phyloP scores from a whole-genome alignment of 2,329 filamentous ascomycete genomes.

The Fusarium pilosicola region DNA sequence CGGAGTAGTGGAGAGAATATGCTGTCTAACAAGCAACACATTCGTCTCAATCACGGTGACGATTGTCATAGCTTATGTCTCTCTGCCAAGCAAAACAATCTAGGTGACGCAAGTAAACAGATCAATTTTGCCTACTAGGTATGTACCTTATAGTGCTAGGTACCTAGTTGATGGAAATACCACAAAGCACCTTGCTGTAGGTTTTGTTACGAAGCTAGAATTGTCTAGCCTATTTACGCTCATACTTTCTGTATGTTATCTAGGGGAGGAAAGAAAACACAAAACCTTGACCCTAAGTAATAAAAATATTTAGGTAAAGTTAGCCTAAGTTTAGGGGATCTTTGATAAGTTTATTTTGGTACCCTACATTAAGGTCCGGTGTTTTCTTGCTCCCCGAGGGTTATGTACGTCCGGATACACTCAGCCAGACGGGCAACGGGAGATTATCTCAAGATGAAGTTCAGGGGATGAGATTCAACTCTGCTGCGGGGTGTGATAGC shows the following conservation, averaged over 20 bases:
- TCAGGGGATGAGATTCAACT: conserved; percentile 35
- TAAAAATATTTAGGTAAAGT: too few relatives aligned
- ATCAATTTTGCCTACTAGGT: neutral
- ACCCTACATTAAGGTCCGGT: too few relatives aligned
- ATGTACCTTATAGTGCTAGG: neutral
- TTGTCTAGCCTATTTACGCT: neutral
- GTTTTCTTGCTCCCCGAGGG: too few relatives aligned
- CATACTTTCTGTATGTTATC: neutral
- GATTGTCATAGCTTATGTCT: conserved; percentile 9
- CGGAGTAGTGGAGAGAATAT: neutral
- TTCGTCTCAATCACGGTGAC: neutral
- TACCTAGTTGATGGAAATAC: neutral
- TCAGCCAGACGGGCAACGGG: neutral
- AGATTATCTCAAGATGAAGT: conserved; percentile 28
- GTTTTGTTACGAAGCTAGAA: neutral
- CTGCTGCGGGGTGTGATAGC: conserved; percentile 39
- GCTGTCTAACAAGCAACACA: neutral
- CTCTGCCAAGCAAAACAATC: neutral
- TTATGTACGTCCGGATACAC: neutral
- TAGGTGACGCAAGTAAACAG: neutral
- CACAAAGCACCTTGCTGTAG: neutral
- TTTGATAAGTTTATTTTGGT: too few relatives aligned
- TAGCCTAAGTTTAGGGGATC: too few relatives aligned
- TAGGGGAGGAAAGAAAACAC: too few relatives aligned
- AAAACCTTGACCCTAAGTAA: too few relatives aligned